Evolutionary conservation across 2,329 filamentous ascomycete genomes (phyloP), one percentile per base, ranked within the genome.

Genomic region (Sarocladiaceae sp.): DNA sequence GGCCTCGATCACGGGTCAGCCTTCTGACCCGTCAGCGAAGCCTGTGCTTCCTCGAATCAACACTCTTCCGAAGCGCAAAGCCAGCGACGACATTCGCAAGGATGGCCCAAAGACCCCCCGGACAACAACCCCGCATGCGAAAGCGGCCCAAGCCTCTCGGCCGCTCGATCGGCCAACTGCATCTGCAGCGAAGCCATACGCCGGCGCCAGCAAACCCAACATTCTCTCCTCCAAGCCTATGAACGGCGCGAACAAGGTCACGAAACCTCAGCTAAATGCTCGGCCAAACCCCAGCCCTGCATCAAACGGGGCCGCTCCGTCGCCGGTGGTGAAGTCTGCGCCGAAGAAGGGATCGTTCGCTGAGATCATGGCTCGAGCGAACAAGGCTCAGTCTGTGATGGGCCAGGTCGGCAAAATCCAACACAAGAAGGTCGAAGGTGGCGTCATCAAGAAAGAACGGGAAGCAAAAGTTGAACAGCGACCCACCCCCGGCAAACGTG

Each of bases 321-420:
- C 70, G 64, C 73, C 66, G 17, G 60, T 65, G 1, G 62, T 71
- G 4, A 71, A 70, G 53, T 65, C 71, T 2, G 69, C 78, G 2
- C 84, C 83, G 1, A 90, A 90, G 67, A 88, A 87, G 62, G 84
- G 86, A 2, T 88, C 85, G 0, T 92, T 83, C 64, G 81, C 84
- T 33, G 87, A 90, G 61, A 86, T 90, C 54, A 77, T 92, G 69
- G 85, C 85, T 52, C 79, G 86, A 58, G 88, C 83, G 28, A 83
- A 87, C 61, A 81, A 82, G 55, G 84, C 82, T 12, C 82, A 88
- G 60, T 74, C 72, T 35, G 73, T 71, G 36, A 79, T 82, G 71
- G 78, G 74, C n/a, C 78, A 79, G 58, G 76, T 86, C 22, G 86
- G 86, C 52, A 83, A 82, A 59, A 88, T 90, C 58, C 87, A 89